Evolutionary conservation across 371 early-diverging fungal species (phyloP), one percentile per base, ranked within the genome.

Genomic region (Dinochytrium kinnereticum): DNA sequence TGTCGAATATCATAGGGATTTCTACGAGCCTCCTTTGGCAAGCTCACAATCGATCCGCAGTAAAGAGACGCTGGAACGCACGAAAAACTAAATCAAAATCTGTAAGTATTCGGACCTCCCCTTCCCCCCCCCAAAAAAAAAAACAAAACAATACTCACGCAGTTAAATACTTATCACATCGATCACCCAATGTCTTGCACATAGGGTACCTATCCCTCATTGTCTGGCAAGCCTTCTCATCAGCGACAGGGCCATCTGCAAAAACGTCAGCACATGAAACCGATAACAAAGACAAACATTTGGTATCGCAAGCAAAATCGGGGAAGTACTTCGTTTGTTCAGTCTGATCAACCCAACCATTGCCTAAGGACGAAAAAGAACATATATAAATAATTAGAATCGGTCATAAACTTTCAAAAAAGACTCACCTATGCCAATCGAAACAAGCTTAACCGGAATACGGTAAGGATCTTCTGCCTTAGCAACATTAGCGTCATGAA

Each of bases 251-350:
- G 13, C 88, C 90, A 67, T 96, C 92, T 59, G 49, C 87, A 77
- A 92, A 92, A 0, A 89, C 90, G 92, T 94, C 93, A 71, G 90
- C 81, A 50, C 66, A 37, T 33, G 61, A 36, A 61, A 28, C n/a
- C 30, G 37, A 49, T 26, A 28, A 50, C 15, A 61, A 13, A 30
- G 7, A 19, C 74, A 57, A 28, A 78, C 78, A 83, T 39, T 77
- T 83, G 24, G 64, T 51, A 69, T 84, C 84, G 37, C 73, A 64
- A 39, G 81, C 78, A 75, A 80, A 79, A 38, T 81, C 80, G 1
- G 93, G 88, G 80, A 95, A 98, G 81, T 91, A 94, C 79, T 93
- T 88, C 84, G 94, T 96, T 85, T 98, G 98, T 7, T 89, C 84
- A 68, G 92, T 83, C 31, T 95, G 95, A 74, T 96, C 96, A 1